A percentile compares a stretch with the other conserved stretches of the same genome.
These are phyloP conservation scores for Claviceps sp. DNA, from an alignment of 2,329 filamentous ascomycete genomes.

Conservation along the genomic window DNA sequence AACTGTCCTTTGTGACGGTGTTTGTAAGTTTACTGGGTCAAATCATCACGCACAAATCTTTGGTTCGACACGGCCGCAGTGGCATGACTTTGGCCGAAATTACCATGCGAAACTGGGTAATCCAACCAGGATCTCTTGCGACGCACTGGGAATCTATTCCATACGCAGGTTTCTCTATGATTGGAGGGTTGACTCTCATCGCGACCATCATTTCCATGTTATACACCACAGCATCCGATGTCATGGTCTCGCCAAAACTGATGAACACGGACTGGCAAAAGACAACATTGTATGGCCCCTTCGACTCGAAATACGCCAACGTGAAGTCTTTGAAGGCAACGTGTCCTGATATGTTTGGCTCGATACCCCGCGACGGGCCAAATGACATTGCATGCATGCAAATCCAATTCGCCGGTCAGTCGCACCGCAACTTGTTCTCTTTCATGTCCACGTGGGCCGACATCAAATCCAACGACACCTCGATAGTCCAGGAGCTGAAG, in stretches of 20 bases:
- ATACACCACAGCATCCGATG: conserved; percentile 65
- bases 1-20: conserved; percentile 64
- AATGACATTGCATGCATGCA: conserved; percentile 46
- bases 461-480: conserved; percentile 30
- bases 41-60: conserved; percentile 55
- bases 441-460: conserved; percentile 45
- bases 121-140: conserved; percentile 58
- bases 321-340: conserved; percentile 35
- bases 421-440: conserved; percentile 54
- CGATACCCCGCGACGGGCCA: conserved; percentile 24
- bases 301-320: conserved; percentile 53
- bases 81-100: conserved; percentile 66
- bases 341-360: conserved; percentile 49
- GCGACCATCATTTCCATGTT: conserved; percentile 55
- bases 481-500: conserved; percentile 21
- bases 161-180: conserved; percentile 47
- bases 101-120: conserved; percentile 64
- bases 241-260: conserved; percentile 61
- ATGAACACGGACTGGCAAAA: conserved; percentile 40
- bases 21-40: conserved; percentile 67
- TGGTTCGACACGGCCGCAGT: conserved; percentile 45
- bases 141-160: conserved; percentile 53
- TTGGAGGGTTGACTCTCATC: conserved; percentile 48
- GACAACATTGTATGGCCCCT: conserved; percentile 37
- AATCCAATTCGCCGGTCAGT: conserved; percentile 55